Evolutionary conservation across 2,329 filamentous ascomycete genomes (phyloP).

Genomic region (Elsinoe fawcettii): DNA sequence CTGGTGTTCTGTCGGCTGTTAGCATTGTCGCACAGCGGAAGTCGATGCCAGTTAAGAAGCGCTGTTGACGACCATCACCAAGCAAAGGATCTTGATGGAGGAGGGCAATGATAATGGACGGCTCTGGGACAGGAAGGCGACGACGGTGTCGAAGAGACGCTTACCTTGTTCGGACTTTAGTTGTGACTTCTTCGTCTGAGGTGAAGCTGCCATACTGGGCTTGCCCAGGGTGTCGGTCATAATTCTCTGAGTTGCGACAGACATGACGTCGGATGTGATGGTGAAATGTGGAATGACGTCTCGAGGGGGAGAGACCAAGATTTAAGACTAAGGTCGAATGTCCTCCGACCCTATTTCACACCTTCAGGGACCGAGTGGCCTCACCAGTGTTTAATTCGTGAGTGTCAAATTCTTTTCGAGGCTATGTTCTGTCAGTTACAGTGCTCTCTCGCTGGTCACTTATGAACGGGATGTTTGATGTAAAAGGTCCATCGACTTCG

Average conservation of each 20-base stretch:
- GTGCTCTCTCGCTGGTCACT: no score
- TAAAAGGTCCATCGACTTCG: background rate
- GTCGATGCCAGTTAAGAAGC: background rate
- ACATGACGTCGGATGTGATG: background rate
- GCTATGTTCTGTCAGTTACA: background rate
- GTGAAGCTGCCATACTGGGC: background rate
- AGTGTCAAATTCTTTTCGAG: background rate
- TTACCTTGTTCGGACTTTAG: conserved; percentile 12
- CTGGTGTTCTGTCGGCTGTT: conserved; percentile 13
- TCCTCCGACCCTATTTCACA: background rate
- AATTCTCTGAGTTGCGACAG: background rate
- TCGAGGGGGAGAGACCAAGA: background rate
- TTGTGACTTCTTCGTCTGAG: conserved; percentile 13
- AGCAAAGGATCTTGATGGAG: no score
- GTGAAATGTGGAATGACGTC: background rate
- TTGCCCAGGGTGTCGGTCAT: conserved; percentile 11
- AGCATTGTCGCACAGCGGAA: background rate
- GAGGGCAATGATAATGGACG: background rate
- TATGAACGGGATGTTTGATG: no score
- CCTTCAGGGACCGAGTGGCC: background rate
- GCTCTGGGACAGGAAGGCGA: background rate
- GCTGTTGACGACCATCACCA: background rate
- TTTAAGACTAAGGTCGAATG: background rate
- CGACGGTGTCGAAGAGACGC: background rate
- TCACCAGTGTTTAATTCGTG: background rate